These are phyloP conservation scores for Podospora pseudopauciseta DNA, from an alignment of 495 filamentous ascomycete genomes.

Conservation along the genomic window DNA sequence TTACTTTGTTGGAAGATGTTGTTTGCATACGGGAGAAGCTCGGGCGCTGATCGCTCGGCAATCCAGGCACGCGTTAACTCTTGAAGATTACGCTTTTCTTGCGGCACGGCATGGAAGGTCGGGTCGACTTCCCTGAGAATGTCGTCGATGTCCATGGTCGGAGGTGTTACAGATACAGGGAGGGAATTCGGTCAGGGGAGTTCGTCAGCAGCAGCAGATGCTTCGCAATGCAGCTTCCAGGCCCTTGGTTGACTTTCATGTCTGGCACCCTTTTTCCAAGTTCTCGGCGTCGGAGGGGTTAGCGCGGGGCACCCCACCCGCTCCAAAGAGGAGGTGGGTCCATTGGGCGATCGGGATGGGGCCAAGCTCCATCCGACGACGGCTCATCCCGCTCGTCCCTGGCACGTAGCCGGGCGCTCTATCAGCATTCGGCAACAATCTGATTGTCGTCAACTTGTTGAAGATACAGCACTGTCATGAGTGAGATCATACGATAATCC, in stretches of 20 bases:
- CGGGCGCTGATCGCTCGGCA: slow-evolving; percentile 81
- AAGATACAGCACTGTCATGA: not conserved
- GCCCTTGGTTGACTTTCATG: slow-evolving; percentile 1
- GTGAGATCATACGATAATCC: not conserved
- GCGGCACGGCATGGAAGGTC: slow-evolving; percentile 49
- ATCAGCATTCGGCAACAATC: not conserved
- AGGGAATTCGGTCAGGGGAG: not conserved
- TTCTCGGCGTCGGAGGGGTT: not conserved
- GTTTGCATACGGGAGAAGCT: slow-evolving; percentile 56
- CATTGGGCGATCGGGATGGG: not conserved
- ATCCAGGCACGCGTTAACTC: slow-evolving; percentile 89
- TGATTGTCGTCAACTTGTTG: not conserved
- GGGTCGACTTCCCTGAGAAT: slow-evolving; percentile 79
- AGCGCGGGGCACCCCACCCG: not conserved
- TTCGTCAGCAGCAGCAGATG: not conserved
- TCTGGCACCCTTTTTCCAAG: not conserved
- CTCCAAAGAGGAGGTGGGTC: not conserved
- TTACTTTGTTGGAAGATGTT: not conserved
- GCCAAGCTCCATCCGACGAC: not conserved
- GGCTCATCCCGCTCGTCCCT: not conserved
- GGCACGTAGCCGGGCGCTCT: not conserved
- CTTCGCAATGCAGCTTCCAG: not conserved
- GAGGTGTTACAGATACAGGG: not conserved
- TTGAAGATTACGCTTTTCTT: slow-evolving; percentile 75
- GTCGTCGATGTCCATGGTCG: slow-evolving; percentile 79